Evolutionary conservation across 2,329 filamentous ascomycete species (phyloP).

Genomic region (Pyrenochaeta sp.): DNA sequence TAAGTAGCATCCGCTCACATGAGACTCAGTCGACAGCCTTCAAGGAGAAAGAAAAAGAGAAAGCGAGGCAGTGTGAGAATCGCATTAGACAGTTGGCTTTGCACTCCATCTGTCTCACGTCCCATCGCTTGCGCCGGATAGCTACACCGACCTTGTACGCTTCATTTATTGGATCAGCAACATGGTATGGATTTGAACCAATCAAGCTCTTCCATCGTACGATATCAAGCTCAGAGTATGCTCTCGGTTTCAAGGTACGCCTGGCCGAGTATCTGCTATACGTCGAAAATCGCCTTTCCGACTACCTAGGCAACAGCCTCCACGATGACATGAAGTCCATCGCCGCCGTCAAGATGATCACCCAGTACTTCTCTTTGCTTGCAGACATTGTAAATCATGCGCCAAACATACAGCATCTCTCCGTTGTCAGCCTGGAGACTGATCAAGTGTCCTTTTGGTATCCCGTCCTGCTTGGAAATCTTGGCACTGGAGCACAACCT

Average conservation of each 20-base stretch:
- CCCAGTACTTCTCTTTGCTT: constrained; percentile 31
- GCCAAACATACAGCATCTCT: constrained; percentile 32
- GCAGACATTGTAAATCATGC: constrained; percentile 22
- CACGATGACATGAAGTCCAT: constrained; percentile 10
- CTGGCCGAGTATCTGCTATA: constrained; percentile 26
- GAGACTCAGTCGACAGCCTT: constrained; percentile 34
- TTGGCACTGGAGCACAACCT: background rate
- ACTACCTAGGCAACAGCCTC: constrained; percentile 31
- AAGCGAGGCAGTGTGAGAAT: constrained; percentile 35
- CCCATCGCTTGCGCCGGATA: constrained; percentile 24
- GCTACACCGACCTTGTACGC: constrained; percentile 33
- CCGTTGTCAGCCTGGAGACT: constrained; percentile 32
- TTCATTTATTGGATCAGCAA: constrained; percentile 29
- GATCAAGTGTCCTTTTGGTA: constrained; percentile 31
- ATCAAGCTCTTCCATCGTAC: constrained; percentile 29
- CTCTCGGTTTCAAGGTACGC: background rate
- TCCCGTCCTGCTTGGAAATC: constrained; percentile 8
- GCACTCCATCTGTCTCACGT: constrained; percentile 29
- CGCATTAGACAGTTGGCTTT: constrained; percentile 20
- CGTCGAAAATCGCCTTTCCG: constrained; percentile 36
- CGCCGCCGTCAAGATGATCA: constrained; percentile 9
- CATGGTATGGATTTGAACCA: constrained; percentile 17
- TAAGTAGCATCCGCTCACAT: constrained; percentile 26
- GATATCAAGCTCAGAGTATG: constrained; percentile 1
- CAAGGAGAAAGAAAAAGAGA: constrained; percentile 22